These are phyloP conservation scores for Sclerotinia subarctica DNA, from an alignment of 2,329 filamentous ascomycete species.

Conservation along the genomic window DNA sequence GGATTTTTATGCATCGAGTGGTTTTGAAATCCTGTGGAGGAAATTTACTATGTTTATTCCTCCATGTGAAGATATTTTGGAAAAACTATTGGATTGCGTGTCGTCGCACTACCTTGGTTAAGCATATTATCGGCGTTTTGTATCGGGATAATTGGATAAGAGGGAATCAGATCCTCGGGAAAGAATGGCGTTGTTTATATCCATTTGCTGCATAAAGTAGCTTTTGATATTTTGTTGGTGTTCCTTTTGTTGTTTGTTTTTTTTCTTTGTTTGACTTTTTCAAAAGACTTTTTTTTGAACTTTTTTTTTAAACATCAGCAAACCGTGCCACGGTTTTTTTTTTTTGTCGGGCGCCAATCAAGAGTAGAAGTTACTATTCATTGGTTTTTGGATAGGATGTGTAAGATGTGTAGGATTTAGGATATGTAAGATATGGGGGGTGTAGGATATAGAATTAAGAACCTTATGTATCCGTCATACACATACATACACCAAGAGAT, in stretches of 20 bases:
- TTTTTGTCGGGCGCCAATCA: background rate
- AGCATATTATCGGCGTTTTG: slow-evolving; percentile 8
- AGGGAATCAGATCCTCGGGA: background rate
- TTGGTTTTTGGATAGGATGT: too few relatives aligned
- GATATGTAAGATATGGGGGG: too few relatives aligned
- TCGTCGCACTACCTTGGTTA: background rate
- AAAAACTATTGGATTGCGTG: background rate
- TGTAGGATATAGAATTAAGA: too few relatives aligned
- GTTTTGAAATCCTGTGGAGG: slow-evolving; percentile 13
- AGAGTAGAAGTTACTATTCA: background rate
- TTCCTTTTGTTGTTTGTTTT: background rate
- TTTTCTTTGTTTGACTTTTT: background rate
- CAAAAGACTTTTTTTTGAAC: background rate
- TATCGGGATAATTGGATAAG: background rate
- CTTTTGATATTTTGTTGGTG: background rate
- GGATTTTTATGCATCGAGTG: slow-evolving; percentile 48
- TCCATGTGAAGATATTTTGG: background rate
- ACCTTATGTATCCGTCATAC: too few relatives aligned
- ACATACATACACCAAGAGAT: too few relatives aligned
- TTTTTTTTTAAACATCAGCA: background rate
- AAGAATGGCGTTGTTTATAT: background rate
- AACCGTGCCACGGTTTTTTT: background rate
- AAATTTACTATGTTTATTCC: slow-evolving; percentile 7
- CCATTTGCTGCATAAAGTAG: background rate
- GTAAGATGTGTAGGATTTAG: too few relatives aligned